Evolutionary conservation across 108 stramenopile genomes (phyloP).

Genomic region (Fragilariopsis cylindrus): DNA sequence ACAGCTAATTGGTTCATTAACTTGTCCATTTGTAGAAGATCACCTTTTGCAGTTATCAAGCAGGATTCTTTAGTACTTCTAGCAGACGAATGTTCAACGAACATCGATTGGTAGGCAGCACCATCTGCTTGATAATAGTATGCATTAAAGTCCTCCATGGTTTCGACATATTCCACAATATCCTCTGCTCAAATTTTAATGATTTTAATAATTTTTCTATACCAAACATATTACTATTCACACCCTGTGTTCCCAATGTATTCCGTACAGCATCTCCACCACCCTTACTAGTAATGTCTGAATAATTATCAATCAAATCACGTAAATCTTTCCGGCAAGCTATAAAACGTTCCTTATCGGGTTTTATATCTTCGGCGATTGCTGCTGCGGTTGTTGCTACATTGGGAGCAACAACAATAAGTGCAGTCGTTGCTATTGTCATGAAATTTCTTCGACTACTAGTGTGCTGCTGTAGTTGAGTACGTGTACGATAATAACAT

Average conservation of each 20-base stretch:
- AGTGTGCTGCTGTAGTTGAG: no score
- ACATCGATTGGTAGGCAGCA: slow-evolving; percentile 59
- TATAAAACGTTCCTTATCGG: slow-evolving; percentile 50
- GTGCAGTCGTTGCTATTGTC: background rate
- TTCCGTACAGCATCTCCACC: slow-evolving; percentile 59
- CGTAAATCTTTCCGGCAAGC: slow-evolving; percentile 47
- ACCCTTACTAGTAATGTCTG: slow-evolving; percentile 45
- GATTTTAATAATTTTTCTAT: slow-evolving; percentile 50
- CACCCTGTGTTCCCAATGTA: slow-evolving; percentile 61
- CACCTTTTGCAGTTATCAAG: slow-evolving; percentile 50
- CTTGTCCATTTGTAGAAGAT: slow-evolving; percentile 42
- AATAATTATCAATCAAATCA: slow-evolving; percentile 52
- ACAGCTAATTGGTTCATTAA: slow-evolving; percentile 50
- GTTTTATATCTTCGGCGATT: background rate
- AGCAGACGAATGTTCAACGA: slow-evolving; percentile 61
- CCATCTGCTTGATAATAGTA: slow-evolving; percentile 58
- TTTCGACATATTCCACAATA: slow-evolving; percentile 62
- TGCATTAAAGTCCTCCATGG: slow-evolving; percentile 58
- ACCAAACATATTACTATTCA: slow-evolving; percentile 58
- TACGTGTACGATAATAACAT: no score
- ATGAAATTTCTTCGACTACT: background rate
- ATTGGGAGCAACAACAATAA: background rate
- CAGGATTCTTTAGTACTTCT: slow-evolving; percentile 53
- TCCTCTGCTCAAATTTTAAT: slow-evolving; percentile 53
- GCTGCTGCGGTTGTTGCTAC: background rate